A percentile compares a stretch with the other conserved stretches of the same genome.
Evolutionary conservation across 73 alveolate species (phyloP).

Genomic region (Tetrahymena borealis): DNA sequence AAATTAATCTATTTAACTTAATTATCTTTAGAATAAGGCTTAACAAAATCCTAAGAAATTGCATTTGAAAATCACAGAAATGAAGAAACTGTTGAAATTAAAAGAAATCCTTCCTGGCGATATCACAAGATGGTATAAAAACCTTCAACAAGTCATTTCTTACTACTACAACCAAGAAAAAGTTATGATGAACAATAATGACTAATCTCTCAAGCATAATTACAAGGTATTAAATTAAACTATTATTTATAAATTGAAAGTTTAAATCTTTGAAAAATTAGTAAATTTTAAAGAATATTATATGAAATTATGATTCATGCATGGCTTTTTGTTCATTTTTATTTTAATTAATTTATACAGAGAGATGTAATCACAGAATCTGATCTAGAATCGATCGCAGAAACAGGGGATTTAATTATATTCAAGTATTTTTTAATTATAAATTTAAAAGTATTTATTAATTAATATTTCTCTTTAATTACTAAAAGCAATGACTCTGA

Average conservation of each 20-base stretch:
- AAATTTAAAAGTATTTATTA: not conserved
- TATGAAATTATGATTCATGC: too few species aligned
- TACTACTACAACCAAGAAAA: not conserved
- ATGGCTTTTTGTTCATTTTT: not conserved
- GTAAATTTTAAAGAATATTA: too few species aligned
- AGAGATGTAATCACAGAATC: not conserved
- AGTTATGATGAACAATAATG: not conserved
- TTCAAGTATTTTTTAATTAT: not conserved
- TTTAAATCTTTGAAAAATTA: too few species aligned
- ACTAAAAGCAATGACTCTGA: not conserved
- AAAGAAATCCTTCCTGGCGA: not conserved
- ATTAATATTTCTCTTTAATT: not conserved
- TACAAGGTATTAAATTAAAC: not conserved
- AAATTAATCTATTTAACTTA: not conserved
- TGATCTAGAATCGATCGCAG: not conserved
- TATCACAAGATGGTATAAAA: not conserved
- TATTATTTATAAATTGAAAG: not conserved
- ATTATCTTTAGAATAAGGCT: not conserved
- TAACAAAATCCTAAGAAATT: not conserved
- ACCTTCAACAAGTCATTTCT: not conserved
- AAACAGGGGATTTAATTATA: not conserved
- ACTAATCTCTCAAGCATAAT: not conserved
- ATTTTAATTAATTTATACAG: not conserved
- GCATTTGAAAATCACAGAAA: not conserved
- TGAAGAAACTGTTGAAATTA: not conserved